These are phyloP conservation scores for Volvariella volvacea DNA, from an alignment of 1,284 basidiomycete genomes.

Conservation along the genomic window DNA sequence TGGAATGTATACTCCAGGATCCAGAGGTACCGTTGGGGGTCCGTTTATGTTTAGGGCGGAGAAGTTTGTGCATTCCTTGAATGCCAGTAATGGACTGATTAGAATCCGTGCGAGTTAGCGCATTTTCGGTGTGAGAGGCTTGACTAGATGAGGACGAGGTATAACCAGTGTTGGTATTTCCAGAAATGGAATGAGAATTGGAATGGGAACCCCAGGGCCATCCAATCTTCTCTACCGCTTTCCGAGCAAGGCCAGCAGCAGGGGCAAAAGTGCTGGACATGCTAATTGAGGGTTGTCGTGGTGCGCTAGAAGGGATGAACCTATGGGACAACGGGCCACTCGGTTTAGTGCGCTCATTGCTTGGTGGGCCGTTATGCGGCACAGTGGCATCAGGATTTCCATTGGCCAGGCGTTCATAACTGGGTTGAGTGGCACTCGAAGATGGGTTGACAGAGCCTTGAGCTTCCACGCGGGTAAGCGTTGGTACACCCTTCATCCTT, in stretches of 20 bases:
- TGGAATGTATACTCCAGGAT: conserved; percentile 47
- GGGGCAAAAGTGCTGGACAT: conserved; percentile 60
- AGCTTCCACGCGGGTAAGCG: conserved; percentile 32
- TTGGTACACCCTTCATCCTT: conserved; percentile 26
- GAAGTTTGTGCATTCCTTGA: conserved; percentile 2
- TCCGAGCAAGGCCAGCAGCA: conserved; percentile 65
- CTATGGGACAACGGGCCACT: neutral
- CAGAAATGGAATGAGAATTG: conserved; percentile 29
- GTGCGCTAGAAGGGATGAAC: conserved; percentile 7
- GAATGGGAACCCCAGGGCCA: conserved; percentile 43
- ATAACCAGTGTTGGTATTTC: conserved; percentile 26
- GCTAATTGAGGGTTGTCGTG: conserved; percentile 62
- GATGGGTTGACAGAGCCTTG: conserved; percentile 26
- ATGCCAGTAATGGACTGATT: conserved; percentile 24
- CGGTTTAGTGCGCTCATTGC: conserved; percentile 2
- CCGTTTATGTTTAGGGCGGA: conserved; percentile 30
- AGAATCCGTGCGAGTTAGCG: conserved; percentile 21
- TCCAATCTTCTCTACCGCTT: conserved; percentile 70
- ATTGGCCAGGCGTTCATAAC: neutral
- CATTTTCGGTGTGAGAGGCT: conserved; percentile 16
- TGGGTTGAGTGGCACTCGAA: conserved; percentile 8
- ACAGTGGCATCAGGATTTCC: conserved; percentile 9
- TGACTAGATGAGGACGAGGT: conserved; percentile 35
- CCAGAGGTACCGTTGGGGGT: conserved; percentile 55
- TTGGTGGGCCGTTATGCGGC: conserved; percentile 9